Base-by-base conservation (phyloP, 1,139 yeast species). In the Geotrichum siamense region DNA sequence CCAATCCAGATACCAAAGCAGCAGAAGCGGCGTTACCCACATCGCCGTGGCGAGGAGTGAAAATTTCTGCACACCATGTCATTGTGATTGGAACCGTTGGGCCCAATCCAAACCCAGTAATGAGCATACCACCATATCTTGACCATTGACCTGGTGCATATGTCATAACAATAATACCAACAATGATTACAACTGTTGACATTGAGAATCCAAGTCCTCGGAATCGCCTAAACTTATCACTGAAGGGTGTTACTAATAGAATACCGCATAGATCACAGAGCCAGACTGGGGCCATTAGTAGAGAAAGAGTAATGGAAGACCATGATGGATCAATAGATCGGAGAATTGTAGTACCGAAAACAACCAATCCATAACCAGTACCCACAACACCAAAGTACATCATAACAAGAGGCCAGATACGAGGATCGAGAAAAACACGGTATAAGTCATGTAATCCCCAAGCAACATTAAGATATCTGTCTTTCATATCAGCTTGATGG, bases 301-400 rank as follows among this genome's bases (percentile, higher is more conserved):
- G 70, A 0, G 91, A 81, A 16, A 85, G 77, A 48, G 79, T 69
- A 53, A 85, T 82, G 2, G 87, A 78, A 1, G 79, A 64, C 54
- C 84, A 70, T 10, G 58, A 54, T 1, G 91, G 81, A 60, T 82
- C 77, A 53, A 79, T 78, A 8, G 74, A 74, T 42, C 72, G 64
- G 54, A 85, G 80, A 52, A 85, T 79, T n/a, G 93, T 79, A 3
- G 94, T 79, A 2, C 91, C 95, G 64, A 82, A 85, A 16, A 82
- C 91, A 17, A 89, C 87, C 46, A 85, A 68, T 15, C 94, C 95
- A 58, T 74, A 79, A 1, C 95, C 95, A 15, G 86, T 78, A 38
- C 95, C 95, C 16, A 85, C 95, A 13, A 82, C 94, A 6, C 95
- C 95, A 63, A 85, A 86, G 63, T 85, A 85, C 95, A 85, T 85